These are phyloP conservation scores for Botrytis elliptica DNA, from an alignment of 2,329 filamentous ascomycete species.

Conservation along the genomic window DNA sequence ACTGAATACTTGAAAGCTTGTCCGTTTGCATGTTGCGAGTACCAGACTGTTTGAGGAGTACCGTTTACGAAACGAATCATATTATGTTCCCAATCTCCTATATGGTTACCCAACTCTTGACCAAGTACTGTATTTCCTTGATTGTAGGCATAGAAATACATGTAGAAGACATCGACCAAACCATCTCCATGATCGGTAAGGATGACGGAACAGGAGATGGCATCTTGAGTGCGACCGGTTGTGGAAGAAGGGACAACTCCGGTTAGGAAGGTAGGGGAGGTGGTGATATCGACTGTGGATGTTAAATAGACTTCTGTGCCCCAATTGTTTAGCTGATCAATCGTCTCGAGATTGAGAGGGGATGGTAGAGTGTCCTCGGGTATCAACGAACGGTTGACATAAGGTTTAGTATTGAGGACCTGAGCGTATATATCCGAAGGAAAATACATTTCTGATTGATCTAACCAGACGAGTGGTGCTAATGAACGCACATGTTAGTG, in stretches of 20 bases:
- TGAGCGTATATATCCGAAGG: slow-evolving; percentile 50
- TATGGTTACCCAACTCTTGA: slow-evolving; percentile 47
- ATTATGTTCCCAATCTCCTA: slow-evolving; percentile 67
- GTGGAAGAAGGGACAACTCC: slow-evolving; percentile 52
- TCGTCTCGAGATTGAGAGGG: slow-evolving; percentile 48
- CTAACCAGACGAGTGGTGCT: slow-evolving; percentile 53
- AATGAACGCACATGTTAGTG: slow-evolving; percentile 4
- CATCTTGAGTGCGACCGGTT: slow-evolving; percentile 50
- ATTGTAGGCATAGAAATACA: slow-evolving; percentile 42
- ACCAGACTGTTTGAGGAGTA: slow-evolving; percentile 57
- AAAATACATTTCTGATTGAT: slow-evolving; percentile 48
- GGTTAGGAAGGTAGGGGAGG: slow-evolving; percentile 47
- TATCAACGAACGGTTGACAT: slow-evolving; percentile 46
- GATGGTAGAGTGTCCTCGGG: slow-evolving; percentile 37
- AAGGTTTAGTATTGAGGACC: slow-evolving; percentile 47
- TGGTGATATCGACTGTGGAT: slow-evolving; percentile 48
- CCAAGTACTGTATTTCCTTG: slow-evolving; percentile 37
- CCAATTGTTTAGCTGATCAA: slow-evolving; percentile 47
- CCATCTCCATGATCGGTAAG: slow-evolving; percentile 56
- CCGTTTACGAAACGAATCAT: slow-evolving; percentile 64
- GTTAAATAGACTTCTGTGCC: slow-evolving; percentile 48
- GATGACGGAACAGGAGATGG: slow-evolving; percentile 53
- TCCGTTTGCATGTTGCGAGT: slow-evolving; percentile 60
- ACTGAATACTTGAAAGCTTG: slow-evolving; percentile 60
- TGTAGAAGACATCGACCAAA: slow-evolving; percentile 38